phyloP scores from a whole-genome alignment of 352 stramenopile genomes.

The Globisporangium takayamanum region DNA sequence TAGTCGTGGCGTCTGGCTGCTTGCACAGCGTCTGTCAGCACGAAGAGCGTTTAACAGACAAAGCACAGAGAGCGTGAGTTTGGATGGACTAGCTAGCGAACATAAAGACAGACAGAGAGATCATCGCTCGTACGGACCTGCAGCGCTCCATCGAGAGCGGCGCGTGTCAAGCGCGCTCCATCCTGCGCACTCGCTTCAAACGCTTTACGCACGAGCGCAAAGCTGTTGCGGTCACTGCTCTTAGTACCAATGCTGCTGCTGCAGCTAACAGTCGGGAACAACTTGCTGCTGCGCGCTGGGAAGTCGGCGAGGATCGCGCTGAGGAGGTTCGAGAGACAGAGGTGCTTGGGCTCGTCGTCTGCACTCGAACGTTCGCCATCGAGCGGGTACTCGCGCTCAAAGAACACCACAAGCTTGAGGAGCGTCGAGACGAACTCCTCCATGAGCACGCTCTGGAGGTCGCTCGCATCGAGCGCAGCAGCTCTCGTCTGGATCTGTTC shows the following conservation, averaged over 20 bases:
- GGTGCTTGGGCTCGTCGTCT: slow-evolving; percentile 25
- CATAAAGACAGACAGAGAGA: neutral
- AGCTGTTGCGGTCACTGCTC: slow-evolving; percentile 5
- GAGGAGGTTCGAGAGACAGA: slow-evolving; percentile 66
- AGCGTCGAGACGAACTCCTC: slow-evolving; percentile 75
- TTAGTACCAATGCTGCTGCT: neutral
- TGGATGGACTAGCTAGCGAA: neutral
- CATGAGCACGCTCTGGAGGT: slow-evolving; percentile 66
- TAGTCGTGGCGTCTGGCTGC: neutral
- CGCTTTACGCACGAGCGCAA: slow-evolving; percentile 2
- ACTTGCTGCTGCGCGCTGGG: slow-evolving; percentile 25
- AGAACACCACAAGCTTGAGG: slow-evolving; percentile 63
- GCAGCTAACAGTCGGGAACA: slow-evolving; percentile 35
- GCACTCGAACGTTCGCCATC: neutral
- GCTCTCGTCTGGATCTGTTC: slow-evolving; percentile 64
- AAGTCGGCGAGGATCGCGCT: slow-evolving; percentile 54
- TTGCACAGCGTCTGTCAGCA: neutral
- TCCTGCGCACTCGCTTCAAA: slow-evolving; percentile 28
- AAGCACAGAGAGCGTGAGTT: slow-evolving; percentile 6
- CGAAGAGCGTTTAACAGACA: too few species aligned
- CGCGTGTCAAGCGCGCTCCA: slow-evolving; percentile 19
- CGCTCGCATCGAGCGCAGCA: slow-evolving; percentile 51
- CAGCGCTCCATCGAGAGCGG: slow-evolving; percentile 18
- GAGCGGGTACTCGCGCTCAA: slow-evolving; percentile 59
- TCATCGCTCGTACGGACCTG: slow-evolving; percentile 20